Conservation (phyloP, 192 early-diverging fungal species). For the Coemansia aciculifera region DNA sequence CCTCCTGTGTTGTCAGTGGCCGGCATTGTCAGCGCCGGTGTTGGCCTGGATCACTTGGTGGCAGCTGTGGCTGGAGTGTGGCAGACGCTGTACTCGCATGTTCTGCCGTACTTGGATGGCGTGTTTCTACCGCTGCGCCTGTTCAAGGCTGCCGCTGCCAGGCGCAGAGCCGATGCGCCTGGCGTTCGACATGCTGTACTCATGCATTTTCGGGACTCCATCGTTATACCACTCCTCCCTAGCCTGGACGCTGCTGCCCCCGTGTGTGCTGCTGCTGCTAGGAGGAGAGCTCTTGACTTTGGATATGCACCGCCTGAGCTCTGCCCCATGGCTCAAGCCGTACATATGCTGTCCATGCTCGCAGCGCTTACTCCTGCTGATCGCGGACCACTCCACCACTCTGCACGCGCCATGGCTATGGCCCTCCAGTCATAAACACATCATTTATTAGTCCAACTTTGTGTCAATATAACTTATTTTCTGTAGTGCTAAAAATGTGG, state of each 20-base stretch:
- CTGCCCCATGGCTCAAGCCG: background rate
- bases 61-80: constrained; percentile 73
- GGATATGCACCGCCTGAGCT: constrained; percentile 1
- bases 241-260: constrained; percentile 20
- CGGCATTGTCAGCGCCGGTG: constrained; percentile 60
- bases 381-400: constrained; percentile 30
- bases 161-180: background rate
- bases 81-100: constrained; percentile 79
- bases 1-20: constrained; percentile 19
- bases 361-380: constrained; percentile 34
- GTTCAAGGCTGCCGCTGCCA: constrained; percentile 9
- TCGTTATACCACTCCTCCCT: constrained; percentile 34
- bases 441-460: background rate
- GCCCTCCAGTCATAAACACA: constrained; percentile 17
- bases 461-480: background rate
- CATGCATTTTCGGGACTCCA: constrained; percentile 34
- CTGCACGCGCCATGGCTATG: constrained; percentile 26
- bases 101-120: constrained; percentile 82
- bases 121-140: constrained; percentile 74
- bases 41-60: constrained; percentile 65
- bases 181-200: constrained; percentile 31
- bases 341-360: constrained; percentile 45
- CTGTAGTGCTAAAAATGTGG: background rate
- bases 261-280: constrained; percentile 34
- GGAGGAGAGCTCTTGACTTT: constrained; percentile 1